Percentiles rank a stretch among this genome's conserved stretches.
Evolutionary conservation across 2,329 filamentous ascomycete species (phyloP).

Genomic region (Aspergillus glaucus): DNA sequence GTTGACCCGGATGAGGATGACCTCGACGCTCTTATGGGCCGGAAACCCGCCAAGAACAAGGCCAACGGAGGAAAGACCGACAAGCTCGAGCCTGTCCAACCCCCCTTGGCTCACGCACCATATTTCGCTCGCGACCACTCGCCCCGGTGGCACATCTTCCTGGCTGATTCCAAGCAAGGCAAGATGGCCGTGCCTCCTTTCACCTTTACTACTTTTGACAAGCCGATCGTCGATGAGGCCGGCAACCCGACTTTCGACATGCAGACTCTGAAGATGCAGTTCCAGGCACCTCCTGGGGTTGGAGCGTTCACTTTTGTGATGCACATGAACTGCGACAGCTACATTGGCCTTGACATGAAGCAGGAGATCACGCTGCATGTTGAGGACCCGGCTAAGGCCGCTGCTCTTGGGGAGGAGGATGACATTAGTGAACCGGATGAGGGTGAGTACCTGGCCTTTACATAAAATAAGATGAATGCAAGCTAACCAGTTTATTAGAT

Average conservation of each 20-base stretch:
- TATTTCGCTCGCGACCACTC: slow-evolving; percentile 85
- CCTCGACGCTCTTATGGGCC: slow-evolving; percentile 73
- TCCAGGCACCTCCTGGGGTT: slow-evolving; percentile 85
- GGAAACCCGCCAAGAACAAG: slow-evolving; percentile 59
- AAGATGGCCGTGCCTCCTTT: slow-evolving; percentile 96
- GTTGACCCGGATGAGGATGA: slow-evolving; percentile 90
- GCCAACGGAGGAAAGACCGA: slow-evolving; percentile 53
- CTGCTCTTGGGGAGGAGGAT: slow-evolving; percentile 73
- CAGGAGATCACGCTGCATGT: slow-evolving; percentile 84
- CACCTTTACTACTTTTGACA: slow-evolving; percentile 88
- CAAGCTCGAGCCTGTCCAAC: slow-evolving; percentile 60
- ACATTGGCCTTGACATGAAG: slow-evolving; percentile 88
- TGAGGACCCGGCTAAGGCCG: slow-evolving; percentile 81
- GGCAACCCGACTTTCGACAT: slow-evolving; percentile 89
- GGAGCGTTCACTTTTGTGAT: slow-evolving; percentile 93
- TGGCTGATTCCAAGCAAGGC: slow-evolving; percentile 87
- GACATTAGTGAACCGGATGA: slow-evolving; percentile 98
- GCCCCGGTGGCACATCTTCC: slow-evolving; percentile 89
- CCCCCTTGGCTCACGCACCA: slow-evolving; percentile 82
- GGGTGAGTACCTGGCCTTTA: slow-evolving; percentile 55
- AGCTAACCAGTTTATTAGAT: slow-evolving; percentile 47
- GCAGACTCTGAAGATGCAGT: slow-evolving; percentile 95
- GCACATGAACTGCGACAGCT: slow-evolving; percentile 90
- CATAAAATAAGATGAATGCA: slow-evolving; percentile 17
- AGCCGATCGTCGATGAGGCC: slow-evolving; percentile 71